Base-by-base conservation (phyloP, 805 yeast species). In the Monosporozyma solicola region DNA sequence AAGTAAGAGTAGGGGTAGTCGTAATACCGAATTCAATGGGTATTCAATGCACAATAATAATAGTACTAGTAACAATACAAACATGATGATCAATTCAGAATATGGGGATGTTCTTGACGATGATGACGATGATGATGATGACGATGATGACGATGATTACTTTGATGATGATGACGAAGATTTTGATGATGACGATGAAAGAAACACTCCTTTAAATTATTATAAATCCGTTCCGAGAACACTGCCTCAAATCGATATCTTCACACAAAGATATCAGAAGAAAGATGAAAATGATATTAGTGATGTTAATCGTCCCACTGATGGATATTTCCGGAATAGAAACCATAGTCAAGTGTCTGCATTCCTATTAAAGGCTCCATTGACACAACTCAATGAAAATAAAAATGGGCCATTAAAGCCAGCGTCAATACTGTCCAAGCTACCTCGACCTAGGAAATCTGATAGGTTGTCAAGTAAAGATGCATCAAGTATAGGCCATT, bases 171-270 rank as follows among this genome's bases (percentile, higher is more conserved):
- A 44, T 27, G 41, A 41, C 2, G 49, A 51, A 41, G 53, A 51
- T 5, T 51, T 48, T 32, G 11, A 47, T 16, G 39, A 51, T 27
- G 47, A 47, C 10, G 51, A 47, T n/a, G 54, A 41, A 3, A 24
- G 27, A 31, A 39, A 24, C 13, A 41, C 35, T 45, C 37, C 41
- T 10, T 15, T 22, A 4, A 22, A 24, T 20, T 27, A 41, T 10
- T 29, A 48, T 11, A 51, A 29, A 47, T 22, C 48, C 5, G 25
- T 47, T 2, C 48, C 54, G n/a, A 41, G 54, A 32, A 51, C 54
- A 8, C 16, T 51, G 31, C 54, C 54, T 6, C 49, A 51, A 24
- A 51, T 50, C 8, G 51, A 47, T 24, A 31, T 51, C 15, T 41
- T 47, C 25, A 37, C 48, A 22, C 35, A 27, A 22, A n/a, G 24